These are phyloP conservation scores for Ceratobasidium sp. DNA, from an alignment of 1,284 basidiomycete genomes.

Conservation along the genomic window DNA sequence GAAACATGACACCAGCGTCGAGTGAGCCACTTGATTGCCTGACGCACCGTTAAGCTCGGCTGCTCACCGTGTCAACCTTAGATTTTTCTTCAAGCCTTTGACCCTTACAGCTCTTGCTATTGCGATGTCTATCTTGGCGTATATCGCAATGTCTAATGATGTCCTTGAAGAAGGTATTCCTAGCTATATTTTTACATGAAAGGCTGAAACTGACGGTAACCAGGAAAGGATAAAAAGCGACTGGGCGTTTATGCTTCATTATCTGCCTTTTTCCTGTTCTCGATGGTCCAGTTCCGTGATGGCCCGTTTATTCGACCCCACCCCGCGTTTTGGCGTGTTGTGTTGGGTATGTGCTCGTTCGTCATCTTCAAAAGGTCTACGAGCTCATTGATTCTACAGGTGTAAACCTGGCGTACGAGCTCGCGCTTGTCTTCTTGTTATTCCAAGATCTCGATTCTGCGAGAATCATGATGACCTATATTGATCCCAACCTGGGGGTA, in stretches of 20 bases:
- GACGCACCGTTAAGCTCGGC: slow-evolving; percentile 28
- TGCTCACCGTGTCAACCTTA: slow-evolving; percentile 51
- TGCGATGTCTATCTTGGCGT: slow-evolving; percentile 73
- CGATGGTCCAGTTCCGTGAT: slow-evolving; percentile 86
- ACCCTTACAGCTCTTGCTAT: slow-evolving; percentile 75
- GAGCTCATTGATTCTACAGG: slow-evolving; percentile 77
- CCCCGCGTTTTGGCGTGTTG: slow-evolving; percentile 57
- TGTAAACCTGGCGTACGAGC: slow-evolving; percentile 81
- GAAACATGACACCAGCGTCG: slow-evolving; percentile 79
- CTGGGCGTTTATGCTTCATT: slow-evolving; percentile 80
- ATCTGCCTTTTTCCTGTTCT: slow-evolving; percentile 64
- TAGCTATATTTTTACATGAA: neutral
- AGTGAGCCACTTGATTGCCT: slow-evolving; percentile 61
- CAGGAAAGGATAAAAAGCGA: slow-evolving; percentile 73
- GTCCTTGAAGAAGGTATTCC: slow-evolving; percentile 70
- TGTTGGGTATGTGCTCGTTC: slow-evolving; percentile 24
- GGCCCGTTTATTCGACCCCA: slow-evolving; percentile 81
- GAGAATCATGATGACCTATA: slow-evolving; percentile 76
- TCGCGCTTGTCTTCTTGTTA: slow-evolving; percentile 80
- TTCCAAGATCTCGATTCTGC: slow-evolving; percentile 86
- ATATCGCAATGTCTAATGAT: slow-evolving; percentile 81
- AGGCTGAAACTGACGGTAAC: neutral
- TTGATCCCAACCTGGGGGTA: slow-evolving; percentile 76
- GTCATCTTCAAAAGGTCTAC: slow-evolving; percentile 53
- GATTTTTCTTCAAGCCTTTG: slow-evolving; percentile 84